Evolutionary conservation across 805 yeast species (phyloP), one percentile per base, ranked within the genome.

Genomic region (Soucietia sequanensis): DNA sequence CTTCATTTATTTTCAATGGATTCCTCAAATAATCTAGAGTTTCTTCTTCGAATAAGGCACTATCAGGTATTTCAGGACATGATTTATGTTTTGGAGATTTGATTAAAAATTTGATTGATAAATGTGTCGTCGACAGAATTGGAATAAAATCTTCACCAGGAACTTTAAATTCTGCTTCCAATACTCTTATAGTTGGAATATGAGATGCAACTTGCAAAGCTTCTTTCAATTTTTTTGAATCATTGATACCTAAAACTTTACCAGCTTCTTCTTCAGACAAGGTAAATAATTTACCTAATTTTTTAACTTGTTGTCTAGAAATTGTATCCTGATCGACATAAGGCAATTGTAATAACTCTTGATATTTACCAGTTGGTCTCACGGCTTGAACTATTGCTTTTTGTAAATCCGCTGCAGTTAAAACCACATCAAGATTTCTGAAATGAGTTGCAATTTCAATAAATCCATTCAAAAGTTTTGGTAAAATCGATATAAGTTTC

Each of bases 121-220:
- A 65, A 59, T 87, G 90, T 6, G 87, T 80, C 31, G 75, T 74
- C 2, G 97, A 78, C 32, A 45, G 36, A 17, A 75, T 71, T 18
- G 96, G 83, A 19, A 85, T 80, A 20, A 66, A 66, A 11, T 61
- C 55, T 65, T 90, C 97, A 22, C 98, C 98, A 3, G 96, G 91
- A 27, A 91, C 96, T 43, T 75, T 72, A 62, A 88, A 88, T 38
- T 76, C 78, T 27, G 95, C 81, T 33, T 75, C 76, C 19, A 89
- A 44, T 11, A 89, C 65, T 49, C 82, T 78, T 32, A 90, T 59
- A 30, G 69, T 60, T 27, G 97, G 96, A 22, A 89, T 76, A 21
- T 72, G 65, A 3, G 74, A 54, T 1, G 90, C 95, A 38, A 79
- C 72, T 3, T 61, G 57, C 32, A 80, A 53, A 1, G 84, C 71